phyloP scores from a whole-genome alignment of 768 basidiomycete genomes.

The Boletus fagicola region DNA sequence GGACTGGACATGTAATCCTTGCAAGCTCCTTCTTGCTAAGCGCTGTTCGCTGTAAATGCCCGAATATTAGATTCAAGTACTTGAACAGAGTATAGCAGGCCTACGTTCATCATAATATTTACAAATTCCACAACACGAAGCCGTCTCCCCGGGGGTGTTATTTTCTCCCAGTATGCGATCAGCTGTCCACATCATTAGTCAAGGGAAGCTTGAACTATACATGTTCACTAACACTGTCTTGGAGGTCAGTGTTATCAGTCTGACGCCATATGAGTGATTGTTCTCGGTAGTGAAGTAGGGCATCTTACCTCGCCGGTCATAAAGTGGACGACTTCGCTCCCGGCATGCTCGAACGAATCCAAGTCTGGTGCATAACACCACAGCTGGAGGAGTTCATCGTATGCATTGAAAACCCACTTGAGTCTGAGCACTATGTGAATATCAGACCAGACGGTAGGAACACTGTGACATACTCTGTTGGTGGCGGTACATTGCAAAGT shows the following conservation, averaged over 20 bases:
- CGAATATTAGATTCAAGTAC: background rate
- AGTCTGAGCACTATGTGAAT: conserved; percentile 41
- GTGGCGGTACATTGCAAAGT: conserved; percentile 65
- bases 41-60: conserved; percentile 48
- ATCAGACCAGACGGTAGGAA: background rate
- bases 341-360: conserved; percentile 64
- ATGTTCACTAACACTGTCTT: conserved; percentile 55
- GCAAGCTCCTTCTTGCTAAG: conserved; percentile 47
- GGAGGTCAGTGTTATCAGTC: conserved; percentile 47
- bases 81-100: conserved; percentile 20
- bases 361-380: conserved; percentile 69
- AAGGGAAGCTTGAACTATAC: background rate
- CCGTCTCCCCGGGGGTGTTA: conserved; percentile 53
- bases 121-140: conserved; percentile 51
- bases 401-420: conserved; percentile 57
- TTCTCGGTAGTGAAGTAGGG: background rate
- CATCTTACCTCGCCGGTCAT: conserved; percentile 56
- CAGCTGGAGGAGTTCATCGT: conserved; percentile 58
- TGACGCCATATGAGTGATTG: conserved; percentile 5
- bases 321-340: conserved; percentile 55
- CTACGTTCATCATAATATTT: conserved; percentile 60
- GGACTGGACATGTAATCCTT: conserved; percentile 58
- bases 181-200: conserved; percentile 42
- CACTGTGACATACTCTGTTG: conserved; percentile 53
- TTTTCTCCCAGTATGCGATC: conserved; percentile 61